Conservation (phyloP, 495 filamentous ascomycete species). For the Aspergillus diversus region DNA sequence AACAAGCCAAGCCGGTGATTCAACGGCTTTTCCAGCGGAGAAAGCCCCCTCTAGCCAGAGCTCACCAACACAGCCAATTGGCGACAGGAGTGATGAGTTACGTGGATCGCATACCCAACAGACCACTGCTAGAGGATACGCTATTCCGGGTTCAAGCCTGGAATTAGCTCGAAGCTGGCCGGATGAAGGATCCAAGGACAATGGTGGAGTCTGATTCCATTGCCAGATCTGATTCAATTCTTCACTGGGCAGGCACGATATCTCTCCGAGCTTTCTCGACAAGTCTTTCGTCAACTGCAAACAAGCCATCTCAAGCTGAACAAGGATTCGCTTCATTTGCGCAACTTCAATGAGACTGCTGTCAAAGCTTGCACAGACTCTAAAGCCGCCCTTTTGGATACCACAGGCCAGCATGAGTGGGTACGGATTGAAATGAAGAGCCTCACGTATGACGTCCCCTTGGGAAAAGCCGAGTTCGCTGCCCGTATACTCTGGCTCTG, state of each 20-base stretch:
- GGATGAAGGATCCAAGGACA: conserved; percentile 29
- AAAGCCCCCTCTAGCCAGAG: conserved; percentile 37
- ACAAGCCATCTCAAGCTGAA: conserved; percentile 43
- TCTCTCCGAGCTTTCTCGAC: conserved; percentile 32
- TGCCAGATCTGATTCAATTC: conserved; percentile 45
- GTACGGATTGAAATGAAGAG: conserved; percentile 70
- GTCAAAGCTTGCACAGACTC: conserved; percentile 67
- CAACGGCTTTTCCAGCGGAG: conserved; percentile 28
- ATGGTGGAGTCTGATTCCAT: conserved; percentile 40
- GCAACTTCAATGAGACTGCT: conserved; percentile 41
- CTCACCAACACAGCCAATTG: conserved; percentile 39
- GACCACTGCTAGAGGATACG: conserved; percentile 34
- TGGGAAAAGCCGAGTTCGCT: conserved; percentile 53
- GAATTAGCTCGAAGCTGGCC: conserved; percentile 32
- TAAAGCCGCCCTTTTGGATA: conserved; percentile 57
- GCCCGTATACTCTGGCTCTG: conserved; percentile 47
- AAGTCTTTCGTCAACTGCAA: conserved; percentile 31
- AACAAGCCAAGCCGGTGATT: conserved; percentile 40
- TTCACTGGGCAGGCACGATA: conserved; percentile 39
- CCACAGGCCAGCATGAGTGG: conserved; percentile 66
- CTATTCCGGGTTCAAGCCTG: conserved; percentile 30
- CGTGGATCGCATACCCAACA: conserved; percentile 41
- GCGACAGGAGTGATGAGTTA: conserved; percentile 35
- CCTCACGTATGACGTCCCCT: conserved; percentile 63
- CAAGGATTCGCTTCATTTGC: conserved; percentile 50